Evolutionary conservation across 768 basidiomycete species (phyloP).

Genomic region (Rubroboletus pulcherrimus): DNA sequence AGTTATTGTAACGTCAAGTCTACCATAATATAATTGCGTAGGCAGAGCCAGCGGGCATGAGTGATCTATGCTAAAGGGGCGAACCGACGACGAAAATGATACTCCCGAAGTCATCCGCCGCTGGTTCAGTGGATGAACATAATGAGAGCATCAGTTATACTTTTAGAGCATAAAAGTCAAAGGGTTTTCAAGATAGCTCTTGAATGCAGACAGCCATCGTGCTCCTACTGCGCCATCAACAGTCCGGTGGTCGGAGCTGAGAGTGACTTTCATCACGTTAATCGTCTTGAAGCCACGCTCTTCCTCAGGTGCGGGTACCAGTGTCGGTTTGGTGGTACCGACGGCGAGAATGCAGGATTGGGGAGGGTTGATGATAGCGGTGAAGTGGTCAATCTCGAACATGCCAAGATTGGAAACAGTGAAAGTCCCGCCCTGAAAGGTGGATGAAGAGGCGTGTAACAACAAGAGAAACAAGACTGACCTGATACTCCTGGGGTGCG

Average conservation of each 20-base stretch:
- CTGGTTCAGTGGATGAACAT: background rate
- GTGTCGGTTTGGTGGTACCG: constrained; percentile 79
- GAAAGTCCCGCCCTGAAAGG: constrained; percentile 84
- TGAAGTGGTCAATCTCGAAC: constrained; percentile 94
- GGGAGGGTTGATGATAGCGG: constrained; percentile 98
- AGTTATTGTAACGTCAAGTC: constrained; percentile 2
- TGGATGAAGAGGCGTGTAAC: background rate
- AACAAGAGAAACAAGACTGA: constrained; percentile 24
- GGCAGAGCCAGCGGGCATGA: constrained; percentile 9
- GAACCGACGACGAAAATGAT: constrained; percentile 5
- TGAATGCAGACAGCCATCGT: constrained; percentile 89
- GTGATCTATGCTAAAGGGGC: constrained; percentile 23
- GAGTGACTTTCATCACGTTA: constrained; percentile 91
- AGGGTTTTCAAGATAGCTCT: constrained; percentile 95
- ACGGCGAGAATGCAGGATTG: constrained; percentile 98
- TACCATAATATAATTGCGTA: constrained; percentile 11
- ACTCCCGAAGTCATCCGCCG: background rate
- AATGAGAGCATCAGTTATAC: background rate
- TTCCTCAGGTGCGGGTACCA: constrained; percentile 83
- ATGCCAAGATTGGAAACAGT: constrained; percentile 99
- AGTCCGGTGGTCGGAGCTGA: constrained; percentile 92
- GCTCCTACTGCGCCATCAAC: constrained; percentile 97
- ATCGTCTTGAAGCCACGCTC: constrained; percentile 94
- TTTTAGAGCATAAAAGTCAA: constrained; percentile 91
- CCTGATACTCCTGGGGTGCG: constrained; percentile 94